phyloP scores from a whole-genome alignment of 139 green algal species.

The Chlorella vulgaris region DNA sequence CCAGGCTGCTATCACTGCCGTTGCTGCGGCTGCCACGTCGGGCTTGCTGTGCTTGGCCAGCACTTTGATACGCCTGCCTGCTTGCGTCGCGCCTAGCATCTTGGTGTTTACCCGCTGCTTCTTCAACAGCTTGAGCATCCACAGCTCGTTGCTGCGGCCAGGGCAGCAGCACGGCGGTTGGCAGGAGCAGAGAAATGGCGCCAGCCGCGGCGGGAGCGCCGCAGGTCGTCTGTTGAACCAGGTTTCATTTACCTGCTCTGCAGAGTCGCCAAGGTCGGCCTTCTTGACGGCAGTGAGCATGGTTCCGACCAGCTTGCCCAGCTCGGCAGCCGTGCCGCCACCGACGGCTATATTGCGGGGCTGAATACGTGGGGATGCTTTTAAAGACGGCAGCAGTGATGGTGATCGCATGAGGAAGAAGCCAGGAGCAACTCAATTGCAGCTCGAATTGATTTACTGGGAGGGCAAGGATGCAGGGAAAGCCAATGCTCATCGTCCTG shows the following conservation, averaged over 20 bases:
- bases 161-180: background rate
- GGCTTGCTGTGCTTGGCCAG: slow-evolving; percentile 69
- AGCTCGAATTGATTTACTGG: too few relatives aligned
- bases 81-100: slow-evolving; percentile 74
- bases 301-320: slow-evolving; percentile 56
- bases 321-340: slow-evolving; percentile 40
- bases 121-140: slow-evolving; percentile 65
- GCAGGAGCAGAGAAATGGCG: background rate
- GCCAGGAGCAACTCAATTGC: too few relatives aligned
- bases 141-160: slow-evolving; percentile 50
- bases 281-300: slow-evolving; percentile 36
- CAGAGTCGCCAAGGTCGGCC: slow-evolving; percentile 51
- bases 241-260: slow-evolving; percentile 47
- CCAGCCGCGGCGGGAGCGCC: background rate
- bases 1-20: slow-evolving; percentile 69
- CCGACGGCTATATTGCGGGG: background rate
- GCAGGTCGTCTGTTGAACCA: too few relatives aligned
- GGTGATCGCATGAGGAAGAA: too few relatives aligned
- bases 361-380: background rate
- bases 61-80: slow-evolving; percentile 78
- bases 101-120: slow-evolving; percentile 62
- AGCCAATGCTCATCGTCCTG: too few relatives aligned
- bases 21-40: slow-evolving; percentile 58
- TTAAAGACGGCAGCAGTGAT: too few relatives aligned
- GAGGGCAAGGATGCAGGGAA: too few relatives aligned